Base-by-base conservation (phyloP, 176 grass and related monocot species). In the Paspalum vaginatum region DNA sequence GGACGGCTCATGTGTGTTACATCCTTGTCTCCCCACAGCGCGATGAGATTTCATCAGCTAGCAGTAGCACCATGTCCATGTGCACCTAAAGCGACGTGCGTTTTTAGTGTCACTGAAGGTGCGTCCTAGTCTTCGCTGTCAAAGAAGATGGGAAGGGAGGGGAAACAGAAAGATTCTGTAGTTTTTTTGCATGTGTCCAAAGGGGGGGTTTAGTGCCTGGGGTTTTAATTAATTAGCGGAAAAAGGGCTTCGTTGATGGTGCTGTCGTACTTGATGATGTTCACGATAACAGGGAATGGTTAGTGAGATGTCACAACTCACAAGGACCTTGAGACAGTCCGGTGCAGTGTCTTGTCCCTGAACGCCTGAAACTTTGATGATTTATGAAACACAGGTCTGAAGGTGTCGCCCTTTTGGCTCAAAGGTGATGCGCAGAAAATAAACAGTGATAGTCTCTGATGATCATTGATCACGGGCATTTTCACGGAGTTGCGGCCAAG, bases 41-140 rank as follows among this genome's bases (percentile, higher is more conserved):
- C 51, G 63, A 27, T 56, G 54, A 21, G 70, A 22, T 68, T 76
- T 78, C 76, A 41, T 52, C 18, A 0, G 27, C 8, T 42, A 81
- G 53, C 56, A 18, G 7, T 55, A 81, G 39, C 65, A 2, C 56
- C 82, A 72, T 81, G 87, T 85, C 56, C 82, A 72, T 81, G 87
- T 85, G 72, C 83, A n/a, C 13, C 25, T 57, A 57, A 58, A 77
- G 82, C 50, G 66, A 4, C 74, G 67, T 39, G 15, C 1, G 42
- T 67, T 79, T 79, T 72, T 25, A 49, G 55, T 62, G 79, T 40
- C 69, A 84, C 38, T 47, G 62, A 69, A 70, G 70, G 62, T 39
- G 76, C 81, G 38, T n/a, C n/a, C n/a, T 67, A 52, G 68, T 84
- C 50, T 50, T 79, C 57, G 37, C 49, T 68, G 46, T 41, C 24